Conservation (phyloP, 371 early-diverging fungal species). For the Mucor plumbeus region DNA sequence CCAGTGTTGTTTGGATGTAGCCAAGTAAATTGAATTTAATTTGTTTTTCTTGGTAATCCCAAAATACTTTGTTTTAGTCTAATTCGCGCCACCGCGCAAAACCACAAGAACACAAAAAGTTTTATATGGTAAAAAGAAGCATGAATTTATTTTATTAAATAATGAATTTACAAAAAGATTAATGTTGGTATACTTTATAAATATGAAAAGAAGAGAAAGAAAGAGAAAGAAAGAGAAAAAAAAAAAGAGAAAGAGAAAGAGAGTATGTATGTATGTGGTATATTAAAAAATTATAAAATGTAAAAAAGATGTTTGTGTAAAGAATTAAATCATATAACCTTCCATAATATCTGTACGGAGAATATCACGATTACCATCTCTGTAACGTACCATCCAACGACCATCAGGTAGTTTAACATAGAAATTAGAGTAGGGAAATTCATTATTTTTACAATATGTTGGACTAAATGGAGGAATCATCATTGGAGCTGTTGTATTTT, state of each 20-base stretch:
- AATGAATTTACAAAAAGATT: neutral
- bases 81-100: neutral
- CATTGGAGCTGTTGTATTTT: constrained; percentile 14
- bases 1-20: neutral
- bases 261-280: too few relatives aligned
- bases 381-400: constrained; percentile 53
- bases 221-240: too few relatives aligned
- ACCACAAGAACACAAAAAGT: neutral
- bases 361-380: constrained; percentile 52
- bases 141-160: constrained; percentile 5
- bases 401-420: constrained; percentile 53
- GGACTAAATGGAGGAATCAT: constrained; percentile 55
- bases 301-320: neutral
- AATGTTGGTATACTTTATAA: constrained; percentile 3
- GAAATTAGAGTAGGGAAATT: constrained; percentile 57
- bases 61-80: neutral
- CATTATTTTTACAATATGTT: constrained; percentile 46
- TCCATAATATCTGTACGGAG: constrained; percentile 52
- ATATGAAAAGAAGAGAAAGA: neutral
- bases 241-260: too few relatives aligned
- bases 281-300: neutral
- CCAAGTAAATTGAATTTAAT: neutral
- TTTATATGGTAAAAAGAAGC: neutral
- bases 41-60: neutral
- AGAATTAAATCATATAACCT: constrained; percentile 37